Base-by-base conservation (phyloP, 2,329 filamentous ascomycete species). In the Botrytis squamosa region DNA sequence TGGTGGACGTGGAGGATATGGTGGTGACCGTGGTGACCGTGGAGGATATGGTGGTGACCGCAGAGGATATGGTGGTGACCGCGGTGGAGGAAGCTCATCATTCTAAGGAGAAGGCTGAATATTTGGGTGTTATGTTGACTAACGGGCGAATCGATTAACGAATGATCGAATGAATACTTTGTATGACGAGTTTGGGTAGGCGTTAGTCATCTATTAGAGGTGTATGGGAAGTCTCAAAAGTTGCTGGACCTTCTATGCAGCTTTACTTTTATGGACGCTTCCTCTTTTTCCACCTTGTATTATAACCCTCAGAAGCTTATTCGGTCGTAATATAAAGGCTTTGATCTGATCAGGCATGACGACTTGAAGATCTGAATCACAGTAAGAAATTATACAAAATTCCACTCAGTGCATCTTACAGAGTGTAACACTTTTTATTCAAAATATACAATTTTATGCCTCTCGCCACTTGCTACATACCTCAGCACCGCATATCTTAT, bases 241-340 rank as follows among this genome's bases (percentile, higher is more conserved):
- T 72, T 66, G 75, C 40, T 70, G 73, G 60, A 70, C 64, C 36
- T 70, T 57, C 36, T 75, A 38, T 67, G 60, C 57, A 73, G 73
- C 73, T 68, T 68, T 72, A 57, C 52, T 69, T 57, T 57, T 71
- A 60, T 62, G 73, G 73, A 66, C 29, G 65, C 57, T 67, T 75
- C 67, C 44, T 74, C 71, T 71, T 76, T 76, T 73, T 72, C 55
- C 71, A 75, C 74, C 75, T 77, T 80, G 76, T 79, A 75, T 78
- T 77, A 75, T 77, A 64, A 72, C 49, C 73, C 65, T 65, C 73
- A 33, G 49, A 72, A 44, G 25, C 36, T 44, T 66, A 55, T 44
- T 71, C 62, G 36, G 52, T 75, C 80, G 77, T 80, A 80, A 76
- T 77, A 76, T 77, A 78, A 75, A 75, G 77, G 76, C 70, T 66